Evolutionary conservation across 208 protist genomes (phyloP).

Genomic region (Leishmania guyanensis): DNA sequence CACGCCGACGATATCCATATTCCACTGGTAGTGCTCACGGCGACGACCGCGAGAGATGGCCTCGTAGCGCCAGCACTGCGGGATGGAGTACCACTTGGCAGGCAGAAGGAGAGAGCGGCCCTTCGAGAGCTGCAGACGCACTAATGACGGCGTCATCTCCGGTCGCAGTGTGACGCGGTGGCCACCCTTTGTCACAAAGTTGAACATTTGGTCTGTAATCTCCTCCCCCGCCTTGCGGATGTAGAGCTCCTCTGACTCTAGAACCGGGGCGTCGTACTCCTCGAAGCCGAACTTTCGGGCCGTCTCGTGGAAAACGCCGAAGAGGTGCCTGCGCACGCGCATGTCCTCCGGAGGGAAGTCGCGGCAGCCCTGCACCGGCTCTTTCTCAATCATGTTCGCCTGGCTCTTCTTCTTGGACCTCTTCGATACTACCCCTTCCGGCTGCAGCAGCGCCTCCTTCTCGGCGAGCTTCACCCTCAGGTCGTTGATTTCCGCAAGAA

Average conservation of each 20-base stretch:
- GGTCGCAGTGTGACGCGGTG: conserved; percentile 93
- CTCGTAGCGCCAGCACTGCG: conserved; percentile 97
- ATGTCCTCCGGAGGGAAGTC: conserved; percentile 97
- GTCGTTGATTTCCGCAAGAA: conserved; percentile 71
- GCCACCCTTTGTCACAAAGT: conserved; percentile 94
- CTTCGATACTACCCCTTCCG: conserved; percentile 55
- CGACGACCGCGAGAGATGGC: conserved; percentile 93
- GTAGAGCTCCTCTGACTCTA: conserved; percentile 94
- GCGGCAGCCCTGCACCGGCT: conserved; percentile 93
- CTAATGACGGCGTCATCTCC: conserved; percentile 96
- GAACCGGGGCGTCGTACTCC: conserved; percentile 96
- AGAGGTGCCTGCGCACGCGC: conserved; percentile 91
- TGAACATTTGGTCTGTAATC: conserved; percentile 97
- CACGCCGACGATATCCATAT: conserved; percentile 97
- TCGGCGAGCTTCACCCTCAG: conserved; percentile 53
- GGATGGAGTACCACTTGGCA: conserved; percentile 96
- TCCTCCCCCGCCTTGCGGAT: conserved; percentile 96
- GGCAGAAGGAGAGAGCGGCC: conserved; percentile 90
- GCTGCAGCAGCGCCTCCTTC: conserved; percentile 48
- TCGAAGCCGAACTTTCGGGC: conserved; percentile 92
- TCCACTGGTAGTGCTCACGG: conserved; percentile 97
- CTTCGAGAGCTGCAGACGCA: conserved; percentile 89
- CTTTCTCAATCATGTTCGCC: conserved; percentile 85
- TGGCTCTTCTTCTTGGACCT: conserved; percentile 91
- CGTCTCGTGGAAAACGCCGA: conserved; percentile 86